Conservation (phyloP, 257 asterid genomes). For the Jacaranda copaia region DNA sequence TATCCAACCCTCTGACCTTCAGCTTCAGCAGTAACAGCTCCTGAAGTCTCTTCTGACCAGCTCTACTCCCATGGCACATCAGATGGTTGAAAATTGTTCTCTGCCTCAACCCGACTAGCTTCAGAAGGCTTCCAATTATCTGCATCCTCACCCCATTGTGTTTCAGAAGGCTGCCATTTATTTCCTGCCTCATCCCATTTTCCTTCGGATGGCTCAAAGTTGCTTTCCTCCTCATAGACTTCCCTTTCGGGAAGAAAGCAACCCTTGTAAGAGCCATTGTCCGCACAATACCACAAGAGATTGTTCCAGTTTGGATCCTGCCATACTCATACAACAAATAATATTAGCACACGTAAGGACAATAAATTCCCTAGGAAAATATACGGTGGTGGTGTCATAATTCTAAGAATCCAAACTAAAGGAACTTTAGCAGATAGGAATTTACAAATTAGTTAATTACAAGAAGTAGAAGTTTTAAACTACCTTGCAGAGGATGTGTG, state of each 20-base stretch:
- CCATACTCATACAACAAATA: slow-evolving; percentile 32
- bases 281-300: slow-evolving; percentile 89
- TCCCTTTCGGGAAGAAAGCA: slow-evolving; percentile 80
- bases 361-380: background rate
- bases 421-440: background rate
- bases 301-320: slow-evolving; percentile 87
- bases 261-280: slow-evolving; percentile 77
- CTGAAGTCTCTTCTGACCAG: slow-evolving; percentile 24
- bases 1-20: slow-evolving; percentile 55
- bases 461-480: background rate
- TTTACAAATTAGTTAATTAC: slow-evolving; percentile 11
- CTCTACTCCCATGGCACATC: slow-evolving; percentile 43
- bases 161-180: slow-evolving; percentile 30
- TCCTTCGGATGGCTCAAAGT: slow-evolving; percentile 31
- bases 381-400: background rate
- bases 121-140: slow-evolving; percentile 31
- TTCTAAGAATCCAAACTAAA: slow-evolving; percentile 3
- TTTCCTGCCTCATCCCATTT: slow-evolving; percentile 43
- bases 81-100: slow-evolving; percentile 14
- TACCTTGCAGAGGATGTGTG: slow-evolving; percentile 98
- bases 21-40: slow-evolving; percentile 41
- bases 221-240: slow-evolving; percentile 40
- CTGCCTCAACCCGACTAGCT: slow-evolving; percentile 18
- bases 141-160: slow-evolving; percentile 29
- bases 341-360: slow-evolving; percentile 28